A percentile compares a stretch with the other conserved stretches of the same genome.
Conservation (phyloP, 164 flowering plant genomes). For the Annona squamosa region DNA sequence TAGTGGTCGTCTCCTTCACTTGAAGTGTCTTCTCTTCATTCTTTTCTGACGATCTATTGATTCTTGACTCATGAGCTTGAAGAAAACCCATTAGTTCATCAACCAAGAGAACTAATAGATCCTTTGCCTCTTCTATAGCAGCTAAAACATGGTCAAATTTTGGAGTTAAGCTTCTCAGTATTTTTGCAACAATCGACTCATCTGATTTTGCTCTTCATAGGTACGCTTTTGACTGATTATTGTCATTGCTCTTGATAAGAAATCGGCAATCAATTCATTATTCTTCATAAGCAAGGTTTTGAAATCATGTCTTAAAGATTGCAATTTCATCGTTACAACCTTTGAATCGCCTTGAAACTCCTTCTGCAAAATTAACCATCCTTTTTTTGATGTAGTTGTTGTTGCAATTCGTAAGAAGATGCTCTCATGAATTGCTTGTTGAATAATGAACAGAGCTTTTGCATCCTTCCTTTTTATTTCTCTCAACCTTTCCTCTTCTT, state of each 20-base stretch:
- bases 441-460: constrained; percentile 4
- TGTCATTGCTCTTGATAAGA: constrained; percentile 3
- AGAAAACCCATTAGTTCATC: constrained; percentile 9
- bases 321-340: constrained; percentile 9
- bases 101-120: not conserved
- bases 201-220: constrained; percentile 5
- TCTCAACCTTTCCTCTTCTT: not conserved
- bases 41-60: not conserved
- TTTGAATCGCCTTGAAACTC: constrained; percentile 8
- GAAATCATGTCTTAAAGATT: constrained; percentile 12
- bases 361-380: constrained; percentile 1
- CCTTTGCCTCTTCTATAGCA: constrained; percentile 13
- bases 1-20: no score
- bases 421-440: constrained; percentile 10
- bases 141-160: constrained; percentile 12
- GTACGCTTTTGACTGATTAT: constrained; percentile 13
- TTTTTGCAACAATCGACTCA: constrained; percentile 9
- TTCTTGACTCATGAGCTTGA: constrained; percentile 7
- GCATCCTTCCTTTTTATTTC: constrained; percentile 10
- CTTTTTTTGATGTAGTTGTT: constrained; percentile 8
- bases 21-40: constrained; percentile 4
- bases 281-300: constrained; percentile 14
- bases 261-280: constrained; percentile 5
- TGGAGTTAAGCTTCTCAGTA: constrained; percentile 12
- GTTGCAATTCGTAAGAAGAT: constrained; percentile 1